phyloP scores from a whole-genome alignment of 305 asterid genomes.

The Caryopteris hybrid region DNA sequence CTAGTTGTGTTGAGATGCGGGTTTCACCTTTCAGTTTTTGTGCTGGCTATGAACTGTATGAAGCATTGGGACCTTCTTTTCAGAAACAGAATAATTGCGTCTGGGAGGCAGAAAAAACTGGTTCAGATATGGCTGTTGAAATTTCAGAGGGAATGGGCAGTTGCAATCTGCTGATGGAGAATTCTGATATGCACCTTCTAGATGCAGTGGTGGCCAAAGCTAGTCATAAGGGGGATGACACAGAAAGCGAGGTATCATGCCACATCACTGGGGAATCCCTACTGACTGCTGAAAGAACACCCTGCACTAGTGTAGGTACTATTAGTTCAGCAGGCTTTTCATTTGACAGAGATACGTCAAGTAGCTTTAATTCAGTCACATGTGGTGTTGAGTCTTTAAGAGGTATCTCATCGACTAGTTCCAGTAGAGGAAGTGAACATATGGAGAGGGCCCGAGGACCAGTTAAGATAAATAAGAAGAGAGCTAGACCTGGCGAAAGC shows the following conservation, averaged over 20 bases:
- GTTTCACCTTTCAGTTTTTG: conserved; percentile 54
- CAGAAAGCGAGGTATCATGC: conserved; percentile 38
- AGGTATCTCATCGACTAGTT: conserved; percentile 68
- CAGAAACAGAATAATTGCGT: conserved; percentile 36
- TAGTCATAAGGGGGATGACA: conserved; percentile 37
- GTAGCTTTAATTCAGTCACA: conserved; percentile 65
- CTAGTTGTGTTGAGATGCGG: conserved; percentile 24
- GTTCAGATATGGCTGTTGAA: conserved; percentile 52
- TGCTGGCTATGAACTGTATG: conserved; percentile 82
- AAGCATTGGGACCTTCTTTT: conserved; percentile 78
- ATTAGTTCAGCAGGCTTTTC: conserved; percentile 73
- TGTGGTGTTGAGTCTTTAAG: conserved; percentile 45
- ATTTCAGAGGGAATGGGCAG: conserved; percentile 53
- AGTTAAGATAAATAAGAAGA: conserved; percentile 55
- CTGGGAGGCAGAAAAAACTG: conserved; percentile 39
- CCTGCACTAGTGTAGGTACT: conserved; percentile 59
- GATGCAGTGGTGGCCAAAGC: conserved; percentile 91
- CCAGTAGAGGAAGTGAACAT: conserved; percentile 69
- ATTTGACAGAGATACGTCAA: conserved; percentile 52
- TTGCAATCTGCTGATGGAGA: conserved; percentile 53
- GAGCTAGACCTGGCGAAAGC: conserved; percentile 94
- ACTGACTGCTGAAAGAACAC: conserved; percentile 53
- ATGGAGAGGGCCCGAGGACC: conserved; percentile 55
- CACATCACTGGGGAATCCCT: conserved; percentile 43
- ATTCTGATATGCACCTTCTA: conserved; percentile 64